These are phyloP conservation scores for Neurospora sublineolata DNA, from an alignment of 495 filamentous ascomycete genomes.

Conservation along the genomic window DNA sequence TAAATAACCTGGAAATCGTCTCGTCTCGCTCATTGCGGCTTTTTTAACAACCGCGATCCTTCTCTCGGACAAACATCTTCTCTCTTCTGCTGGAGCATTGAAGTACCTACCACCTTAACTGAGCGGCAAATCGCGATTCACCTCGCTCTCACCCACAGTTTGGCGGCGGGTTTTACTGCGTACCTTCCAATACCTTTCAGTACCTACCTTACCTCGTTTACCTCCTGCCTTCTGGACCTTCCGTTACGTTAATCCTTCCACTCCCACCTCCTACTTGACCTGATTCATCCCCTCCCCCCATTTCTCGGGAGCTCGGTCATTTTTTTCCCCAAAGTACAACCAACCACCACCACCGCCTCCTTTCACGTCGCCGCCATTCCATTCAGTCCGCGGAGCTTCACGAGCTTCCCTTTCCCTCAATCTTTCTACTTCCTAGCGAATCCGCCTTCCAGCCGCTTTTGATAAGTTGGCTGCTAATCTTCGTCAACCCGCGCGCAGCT, in stretches of 20 bases:
- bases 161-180: background rate
- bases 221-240: background rate
- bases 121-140: background rate
- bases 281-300: conserved; percentile 1
- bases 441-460: conserved; percentile 14
- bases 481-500: conserved; percentile 19
- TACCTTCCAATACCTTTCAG: background rate
- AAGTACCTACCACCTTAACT: background rate
- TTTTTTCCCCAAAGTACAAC: background rate
- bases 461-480: conserved; percentile 23
- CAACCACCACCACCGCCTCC: background rate
- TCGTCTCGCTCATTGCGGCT: background rate
- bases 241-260: conserved; percentile 1
- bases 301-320: background rate
- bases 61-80: background rate
- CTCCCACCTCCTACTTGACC: conserved; percentile 8
- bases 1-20: background rate
- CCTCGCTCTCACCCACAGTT: background rate
- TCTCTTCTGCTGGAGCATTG: background rate
- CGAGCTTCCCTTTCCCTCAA: conserved; percentile 3
- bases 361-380: background rate
- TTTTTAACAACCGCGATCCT: background rate
- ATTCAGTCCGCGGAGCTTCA: background rate
- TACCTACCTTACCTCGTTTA: background rate
- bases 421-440: background rate